Evolutionary conservation across 805 yeast species (phyloP).

Genomic region (Metschnikowia lachancei): DNA sequence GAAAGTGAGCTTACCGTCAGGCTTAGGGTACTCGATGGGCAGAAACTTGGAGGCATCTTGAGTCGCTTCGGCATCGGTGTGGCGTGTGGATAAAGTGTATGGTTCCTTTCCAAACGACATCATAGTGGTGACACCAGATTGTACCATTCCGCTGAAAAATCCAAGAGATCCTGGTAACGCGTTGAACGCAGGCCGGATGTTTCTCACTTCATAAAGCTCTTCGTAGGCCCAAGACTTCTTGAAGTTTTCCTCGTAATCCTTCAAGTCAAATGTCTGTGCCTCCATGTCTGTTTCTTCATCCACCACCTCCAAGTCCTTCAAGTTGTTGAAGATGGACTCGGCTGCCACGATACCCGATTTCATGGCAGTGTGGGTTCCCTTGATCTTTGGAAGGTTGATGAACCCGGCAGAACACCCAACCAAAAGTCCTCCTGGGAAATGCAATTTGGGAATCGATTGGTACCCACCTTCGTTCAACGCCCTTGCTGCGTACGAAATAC

Average conservation of each 20-base stretch:
- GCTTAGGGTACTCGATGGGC: constrained; percentile 89
- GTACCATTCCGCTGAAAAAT: constrained; percentile 72
- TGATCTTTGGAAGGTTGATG: constrained; percentile 94
- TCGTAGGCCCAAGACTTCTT: constrained; percentile 80
- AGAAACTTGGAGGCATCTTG: constrained; percentile 59
- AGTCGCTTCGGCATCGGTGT: constrained; percentile 73
- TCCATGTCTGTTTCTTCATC: constrained; percentile 43
- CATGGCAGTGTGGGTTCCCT: constrained; percentile 97
- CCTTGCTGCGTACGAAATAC: constrained; percentile 92
- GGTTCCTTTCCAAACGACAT: constrained; percentile 77
- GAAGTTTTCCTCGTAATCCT: constrained; percentile 60
- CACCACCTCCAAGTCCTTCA: constrained; percentile 45
- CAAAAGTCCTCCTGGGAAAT: constrained; percentile 94
- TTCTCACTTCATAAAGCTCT: constrained; percentile 82
- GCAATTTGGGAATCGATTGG: constrained; percentile 85
- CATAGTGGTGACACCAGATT: constrained; percentile 81
- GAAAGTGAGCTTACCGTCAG: constrained; percentile 89
- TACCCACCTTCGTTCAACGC: constrained; percentile 96
- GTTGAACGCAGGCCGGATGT: constrained; percentile 88
- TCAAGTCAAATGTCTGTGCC: constrained; percentile 47
- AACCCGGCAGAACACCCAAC: constrained; percentile 97
- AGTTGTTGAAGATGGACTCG: constrained; percentile 59
- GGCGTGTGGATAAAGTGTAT: constrained; percentile 74
- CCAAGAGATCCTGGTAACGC: constrained; percentile 54
- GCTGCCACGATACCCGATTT: constrained; percentile 96